These are phyloP conservation scores for Thalassiosira livingstoniorum DNA, from an alignment of 352 stramenopile genomes.

Conservation along the genomic window DNA sequence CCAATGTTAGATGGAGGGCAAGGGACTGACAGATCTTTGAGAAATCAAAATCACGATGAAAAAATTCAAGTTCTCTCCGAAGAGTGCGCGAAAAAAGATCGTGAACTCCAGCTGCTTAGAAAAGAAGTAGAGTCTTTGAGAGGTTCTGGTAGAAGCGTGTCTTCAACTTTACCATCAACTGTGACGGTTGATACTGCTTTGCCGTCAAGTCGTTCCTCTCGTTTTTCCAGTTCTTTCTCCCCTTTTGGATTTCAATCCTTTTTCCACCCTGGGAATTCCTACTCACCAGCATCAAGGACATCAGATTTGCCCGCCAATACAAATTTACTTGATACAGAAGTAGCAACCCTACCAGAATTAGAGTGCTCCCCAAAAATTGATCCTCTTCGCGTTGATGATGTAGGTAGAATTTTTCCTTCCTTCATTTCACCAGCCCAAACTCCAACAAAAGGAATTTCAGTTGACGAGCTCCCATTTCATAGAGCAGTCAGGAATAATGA, in stretches of 20 bases:
- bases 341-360: conserved; percentile 43
- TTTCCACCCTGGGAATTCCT: conserved; percentile 1
- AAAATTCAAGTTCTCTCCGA: conserved; percentile 51
- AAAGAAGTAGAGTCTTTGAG: conserved; percentile 58
- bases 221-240: conserved; percentile 19
- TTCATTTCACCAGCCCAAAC: conserved; percentile 36
- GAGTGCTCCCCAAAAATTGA: conserved; percentile 47
- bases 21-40: conserved; percentile 10
- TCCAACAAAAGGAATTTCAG: conserved; percentile 34
- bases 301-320: conserved; percentile 10
- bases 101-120: conserved; percentile 54
- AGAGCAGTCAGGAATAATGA: conserved; percentile 56
- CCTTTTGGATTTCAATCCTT: not conserved
- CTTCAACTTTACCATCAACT: conserved; percentile 42
- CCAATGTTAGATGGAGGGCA: conserved; percentile 26
- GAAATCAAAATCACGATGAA: conserved; percentile 41
- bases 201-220: conserved; percentile 9
- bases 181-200: conserved; percentile 46
- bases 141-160: conserved; percentile 39
- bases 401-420: conserved; percentile 11
- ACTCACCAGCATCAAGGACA: conserved; percentile 16
- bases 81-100: conserved; percentile 57
- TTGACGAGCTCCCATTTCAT: conserved; percentile 53
- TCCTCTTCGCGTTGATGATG: conserved; percentile 29
- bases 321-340: conserved; percentile 58